phyloP scores from a whole-genome alignment of 345 rosid species.

The Citrus trifoliata region DNA sequence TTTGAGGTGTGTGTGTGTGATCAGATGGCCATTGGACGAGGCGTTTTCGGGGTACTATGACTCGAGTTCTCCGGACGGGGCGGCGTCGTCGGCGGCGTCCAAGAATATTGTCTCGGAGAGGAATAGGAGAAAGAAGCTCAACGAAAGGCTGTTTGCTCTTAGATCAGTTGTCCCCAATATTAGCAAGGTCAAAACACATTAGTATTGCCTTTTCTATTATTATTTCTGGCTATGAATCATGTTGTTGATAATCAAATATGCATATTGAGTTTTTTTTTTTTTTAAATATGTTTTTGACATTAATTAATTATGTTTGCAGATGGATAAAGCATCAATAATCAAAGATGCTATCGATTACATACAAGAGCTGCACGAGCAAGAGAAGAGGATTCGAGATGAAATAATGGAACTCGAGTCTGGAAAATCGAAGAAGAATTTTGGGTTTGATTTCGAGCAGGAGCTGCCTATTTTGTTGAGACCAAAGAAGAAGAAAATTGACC shows the following conservation, averaged over 20 bases:
- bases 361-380: slow-evolving; percentile 77
- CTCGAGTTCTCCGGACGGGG: slow-evolving; percentile 95
- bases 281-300: not conserved
- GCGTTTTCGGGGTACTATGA: slow-evolving; percentile 66
- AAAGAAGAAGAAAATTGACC: slow-evolving; percentile 61
- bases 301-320: slow-evolving; percentile 31
- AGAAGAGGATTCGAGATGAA: slow-evolving; percentile 63
- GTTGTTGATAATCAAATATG: not conserved
- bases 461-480: slow-evolving; percentile 54
- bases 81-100: slow-evolving; percentile 68
- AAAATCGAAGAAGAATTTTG: slow-evolving; percentile 29
- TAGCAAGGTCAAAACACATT: slow-evolving; percentile 50
- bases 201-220: not conserved
- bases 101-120: slow-evolving; percentile 91
- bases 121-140: slow-evolving; percentile 86
- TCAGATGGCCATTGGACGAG: slow-evolving; percentile 58
- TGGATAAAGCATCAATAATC: slow-evolving; percentile 99
- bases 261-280: too few species aligned
- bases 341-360: slow-evolving; percentile 93
- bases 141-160: slow-evolving; percentile 83
- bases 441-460: slow-evolving; percentile 55
- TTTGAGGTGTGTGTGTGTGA: not conserved
- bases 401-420: slow-evolving; percentile 73
- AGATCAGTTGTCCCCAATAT: slow-evolving; percentile 95
- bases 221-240: not conserved